A percentile compares a stretch with the other conserved stretches of the same genome.
Conservation (phyloP, 2,329 filamentous ascomycete genomes). For the Teratosphaeria destructans region DNA sequence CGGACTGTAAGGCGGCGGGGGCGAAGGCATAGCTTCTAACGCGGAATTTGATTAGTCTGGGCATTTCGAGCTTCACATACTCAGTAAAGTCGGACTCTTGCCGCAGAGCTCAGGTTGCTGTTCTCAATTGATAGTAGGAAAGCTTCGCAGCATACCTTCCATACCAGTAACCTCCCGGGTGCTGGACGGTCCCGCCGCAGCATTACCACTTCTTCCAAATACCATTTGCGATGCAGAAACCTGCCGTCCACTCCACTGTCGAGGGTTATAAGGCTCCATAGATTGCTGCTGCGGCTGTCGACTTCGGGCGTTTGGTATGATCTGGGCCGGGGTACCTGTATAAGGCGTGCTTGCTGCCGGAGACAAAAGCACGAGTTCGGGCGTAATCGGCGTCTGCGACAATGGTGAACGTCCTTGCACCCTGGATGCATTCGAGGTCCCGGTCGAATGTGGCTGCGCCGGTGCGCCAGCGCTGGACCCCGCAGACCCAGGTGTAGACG, state of each 20-base stretch:
- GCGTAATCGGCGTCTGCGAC: slow-evolving; percentile 28
- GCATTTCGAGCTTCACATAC: slow-evolving; percentile 1
- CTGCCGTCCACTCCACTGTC: slow-evolving; percentile 37
- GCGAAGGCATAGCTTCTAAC: slow-evolving; percentile 39
- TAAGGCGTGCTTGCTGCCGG: slow-evolving; percentile 14
- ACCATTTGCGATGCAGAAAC: slow-evolving; percentile 28
- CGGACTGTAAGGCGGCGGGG: slow-evolving; percentile 40
- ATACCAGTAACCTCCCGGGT: slow-evolving; percentile 35
- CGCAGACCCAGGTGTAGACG: slow-evolving; percentile 12
- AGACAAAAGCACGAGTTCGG: slow-evolving; percentile 22
- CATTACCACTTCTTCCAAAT: slow-evolving; percentile 17
- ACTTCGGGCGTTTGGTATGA: slow-evolving; percentile 3
- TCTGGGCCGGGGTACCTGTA: slow-evolving; percentile 21
- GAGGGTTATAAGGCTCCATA: slow-evolving; percentile 38
- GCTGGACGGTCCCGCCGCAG: slow-evolving; percentile 14
- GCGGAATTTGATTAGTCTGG: not conserved
- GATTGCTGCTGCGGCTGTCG: not conserved
- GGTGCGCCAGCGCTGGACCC: slow-evolving; percentile 8
- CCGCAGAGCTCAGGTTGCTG: not conserved
- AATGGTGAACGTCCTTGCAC: slow-evolving; percentile 23
- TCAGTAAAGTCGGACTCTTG: slow-evolving; percentile 2
- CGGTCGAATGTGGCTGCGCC: slow-evolving; percentile 31
- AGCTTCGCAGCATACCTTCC: slow-evolving; percentile 33
- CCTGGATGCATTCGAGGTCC: slow-evolving; percentile 31
- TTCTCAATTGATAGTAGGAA: not conserved